phyloP scores from a whole-genome alignment of 345 rosid species.

The Clausena lansium region DNA sequence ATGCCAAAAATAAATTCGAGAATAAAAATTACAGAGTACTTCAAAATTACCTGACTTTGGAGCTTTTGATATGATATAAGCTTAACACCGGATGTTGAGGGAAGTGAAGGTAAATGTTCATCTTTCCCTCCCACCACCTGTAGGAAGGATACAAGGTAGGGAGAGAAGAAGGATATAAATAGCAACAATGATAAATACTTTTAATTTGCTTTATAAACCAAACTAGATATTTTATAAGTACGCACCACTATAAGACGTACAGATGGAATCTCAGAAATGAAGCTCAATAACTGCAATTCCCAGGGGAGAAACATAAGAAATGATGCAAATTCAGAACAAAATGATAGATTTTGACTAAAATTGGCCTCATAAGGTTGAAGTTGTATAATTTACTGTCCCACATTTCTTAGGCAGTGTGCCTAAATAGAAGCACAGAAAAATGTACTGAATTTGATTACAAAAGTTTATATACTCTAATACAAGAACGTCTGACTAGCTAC shows the following conservation, averaged over 20 bases:
- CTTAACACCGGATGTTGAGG: constrained; percentile 52
- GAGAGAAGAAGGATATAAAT: background rate
- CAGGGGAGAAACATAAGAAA: constrained; percentile 13
- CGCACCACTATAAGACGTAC: constrained; percentile 76
- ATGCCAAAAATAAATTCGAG: background rate
- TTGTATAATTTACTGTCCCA: background rate
- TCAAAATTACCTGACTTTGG: constrained; percentile 47
- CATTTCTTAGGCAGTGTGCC: background rate
- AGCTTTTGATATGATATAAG: constrained; percentile 60
- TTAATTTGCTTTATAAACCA: constrained; percentile 2
- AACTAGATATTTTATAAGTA: constrained; percentile 10
- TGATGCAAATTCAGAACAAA: background rate
- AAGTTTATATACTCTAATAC: constrained; percentile 1
- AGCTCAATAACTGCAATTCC: constrained; percentile 69
- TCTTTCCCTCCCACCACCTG: constrained; percentile 88
- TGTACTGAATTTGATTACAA: background rate
- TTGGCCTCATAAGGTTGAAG: background rate
- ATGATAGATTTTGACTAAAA: constrained; percentile 3
- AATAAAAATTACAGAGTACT: background rate
- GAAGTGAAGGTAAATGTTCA: constrained; percentile 66
- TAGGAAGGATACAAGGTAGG: constrained; percentile 14
- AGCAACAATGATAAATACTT: background rate
- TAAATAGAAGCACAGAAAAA: background rate
- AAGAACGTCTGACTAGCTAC: background rate
- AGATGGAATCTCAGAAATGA: constrained; percentile 69